phyloP scores from a whole-genome alignment of 164 flowering plant genomes.

The Vitis rupestris region DNA sequence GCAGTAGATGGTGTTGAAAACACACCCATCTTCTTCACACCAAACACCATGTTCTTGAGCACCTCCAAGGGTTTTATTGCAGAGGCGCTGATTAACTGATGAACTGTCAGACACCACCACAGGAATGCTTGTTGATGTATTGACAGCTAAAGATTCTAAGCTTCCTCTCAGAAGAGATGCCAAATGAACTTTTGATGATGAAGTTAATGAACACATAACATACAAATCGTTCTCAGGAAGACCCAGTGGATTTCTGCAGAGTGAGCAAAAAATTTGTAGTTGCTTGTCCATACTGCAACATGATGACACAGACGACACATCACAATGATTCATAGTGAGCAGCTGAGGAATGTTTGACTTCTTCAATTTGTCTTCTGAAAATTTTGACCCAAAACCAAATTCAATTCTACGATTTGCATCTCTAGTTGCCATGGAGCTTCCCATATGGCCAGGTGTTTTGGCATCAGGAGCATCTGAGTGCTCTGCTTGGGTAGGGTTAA shows the following conservation, averaged over 20 bases:
- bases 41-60: constrained; percentile 53
- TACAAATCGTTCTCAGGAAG: constrained; percentile 52
- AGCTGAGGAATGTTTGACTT: constrained; percentile 19
- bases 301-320: constrained; percentile 18
- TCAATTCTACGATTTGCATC: constrained; percentile 29
- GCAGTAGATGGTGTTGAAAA: constrained; percentile 62
- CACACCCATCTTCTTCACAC: constrained; percentile 93
- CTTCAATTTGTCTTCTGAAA: constrained; percentile 12
- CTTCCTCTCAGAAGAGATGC: constrained; percentile 37
- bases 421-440: constrained; percentile 16
- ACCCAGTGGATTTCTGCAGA: constrained; percentile 70
- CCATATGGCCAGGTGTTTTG: constrained; percentile 17
- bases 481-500: constrained; percentile 21
- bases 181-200: constrained; percentile 57
- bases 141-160: constrained; percentile 12
- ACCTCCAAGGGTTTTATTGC: constrained; percentile 22
- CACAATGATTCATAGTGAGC: constrained; percentile 5
- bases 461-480: constrained; percentile 18
- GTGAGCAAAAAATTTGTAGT: constrained; percentile 55
- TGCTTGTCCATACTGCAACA: constrained; percentile 34
- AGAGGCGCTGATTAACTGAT: constrained; percentile 51
- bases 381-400: constrained; percentile 19
- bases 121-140: constrained; percentile 24
- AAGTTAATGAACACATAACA: constrained; percentile 48
- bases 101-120: constrained; percentile 53